These are phyloP conservation scores for Geosmithia putterillii DNA, from an alignment of 2,329 filamentous ascomycete genomes.

Conservation along the genomic window DNA sequence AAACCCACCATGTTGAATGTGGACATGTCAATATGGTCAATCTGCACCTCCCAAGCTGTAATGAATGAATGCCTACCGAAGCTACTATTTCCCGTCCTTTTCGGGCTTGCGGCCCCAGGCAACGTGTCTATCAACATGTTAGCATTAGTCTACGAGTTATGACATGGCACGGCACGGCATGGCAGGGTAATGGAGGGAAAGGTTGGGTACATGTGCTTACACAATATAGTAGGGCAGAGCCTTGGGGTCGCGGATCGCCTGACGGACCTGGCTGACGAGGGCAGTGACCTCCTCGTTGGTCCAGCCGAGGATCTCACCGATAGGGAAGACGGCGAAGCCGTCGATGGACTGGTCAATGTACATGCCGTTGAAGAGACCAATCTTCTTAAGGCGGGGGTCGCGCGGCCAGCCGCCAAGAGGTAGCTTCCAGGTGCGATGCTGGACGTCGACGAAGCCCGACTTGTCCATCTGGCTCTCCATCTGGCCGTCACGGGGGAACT, in stretches of 20 bases:
- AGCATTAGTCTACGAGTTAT: too few relatives aligned
- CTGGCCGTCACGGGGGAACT: constrained; percentile 5
- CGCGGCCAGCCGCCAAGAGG: constrained; percentile 29
- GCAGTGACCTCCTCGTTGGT: constrained; percentile 11
- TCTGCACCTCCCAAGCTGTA: too few relatives aligned
- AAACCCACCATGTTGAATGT: too few relatives aligned
- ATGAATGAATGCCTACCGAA: too few relatives aligned
- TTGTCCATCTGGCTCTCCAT: constrained; percentile 10
- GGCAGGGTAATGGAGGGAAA: neutral
- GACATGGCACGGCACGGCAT: neutral
- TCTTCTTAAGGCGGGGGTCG: constrained; percentile 26
- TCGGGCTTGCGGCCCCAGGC: neutral
- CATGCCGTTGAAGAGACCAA: constrained; percentile 19
- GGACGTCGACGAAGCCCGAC: constrained; percentile 21
- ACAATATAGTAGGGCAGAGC: neutral
- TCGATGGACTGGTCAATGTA: constrained; percentile 15
- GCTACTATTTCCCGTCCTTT: too few relatives aligned
- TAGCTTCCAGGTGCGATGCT: constrained; percentile 18
- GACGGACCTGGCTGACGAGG: constrained; percentile 10
- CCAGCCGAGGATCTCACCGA: constrained; percentile 16
- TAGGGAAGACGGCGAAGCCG: constrained; percentile 13
- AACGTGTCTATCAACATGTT: too few relatives aligned
- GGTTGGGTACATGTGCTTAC: constrained; percentile 1
- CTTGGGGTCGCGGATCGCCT: constrained; percentile 2
- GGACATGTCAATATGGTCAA: too few relatives aligned